phyloP scores from a whole-genome alignment of 1,139 yeast genomes.

The Pneumocystis jirovecii region DNA sequence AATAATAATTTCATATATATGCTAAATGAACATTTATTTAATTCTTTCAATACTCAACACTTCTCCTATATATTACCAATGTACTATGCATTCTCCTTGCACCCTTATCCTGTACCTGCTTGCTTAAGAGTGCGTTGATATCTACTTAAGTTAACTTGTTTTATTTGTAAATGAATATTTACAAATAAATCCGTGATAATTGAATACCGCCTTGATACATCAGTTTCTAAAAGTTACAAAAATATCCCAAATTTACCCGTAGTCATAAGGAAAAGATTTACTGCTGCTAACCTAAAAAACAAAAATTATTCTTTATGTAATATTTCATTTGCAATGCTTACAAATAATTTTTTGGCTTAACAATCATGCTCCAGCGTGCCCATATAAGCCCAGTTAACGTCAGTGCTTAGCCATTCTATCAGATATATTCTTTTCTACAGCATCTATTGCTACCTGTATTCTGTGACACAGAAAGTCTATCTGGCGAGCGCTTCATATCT shows the following conservation, averaged over 20 bases:
- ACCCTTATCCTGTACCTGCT: background rate
- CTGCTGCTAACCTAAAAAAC: background rate
- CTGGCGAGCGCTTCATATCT: constrained; percentile 12
- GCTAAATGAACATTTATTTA: background rate
- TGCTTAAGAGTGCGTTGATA: background rate
- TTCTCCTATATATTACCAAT: background rate
- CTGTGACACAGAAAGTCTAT: constrained; percentile 11
- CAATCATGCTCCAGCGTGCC: constrained; percentile 97
- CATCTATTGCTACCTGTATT: constrained; percentile 1
- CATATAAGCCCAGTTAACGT: constrained; percentile 88
- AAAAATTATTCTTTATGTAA: background rate
- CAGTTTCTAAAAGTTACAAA: background rate
- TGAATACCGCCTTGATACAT: background rate
- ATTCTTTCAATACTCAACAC: background rate
- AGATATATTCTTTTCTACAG: background rate
- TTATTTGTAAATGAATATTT: background rate
- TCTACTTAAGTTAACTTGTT: background rate
- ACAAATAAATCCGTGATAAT: background rate
- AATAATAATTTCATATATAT: background rate
- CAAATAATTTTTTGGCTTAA: constrained; percentile 71
- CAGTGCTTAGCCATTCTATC: constrained; percentile 33
- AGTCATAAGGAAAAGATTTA: background rate
- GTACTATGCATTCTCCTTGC: background rate
- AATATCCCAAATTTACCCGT: background rate
- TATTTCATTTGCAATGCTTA: background rate